Conservation (phyloP, 805 yeast genomes). For the Dipodascopsis uninucleata region DNA sequence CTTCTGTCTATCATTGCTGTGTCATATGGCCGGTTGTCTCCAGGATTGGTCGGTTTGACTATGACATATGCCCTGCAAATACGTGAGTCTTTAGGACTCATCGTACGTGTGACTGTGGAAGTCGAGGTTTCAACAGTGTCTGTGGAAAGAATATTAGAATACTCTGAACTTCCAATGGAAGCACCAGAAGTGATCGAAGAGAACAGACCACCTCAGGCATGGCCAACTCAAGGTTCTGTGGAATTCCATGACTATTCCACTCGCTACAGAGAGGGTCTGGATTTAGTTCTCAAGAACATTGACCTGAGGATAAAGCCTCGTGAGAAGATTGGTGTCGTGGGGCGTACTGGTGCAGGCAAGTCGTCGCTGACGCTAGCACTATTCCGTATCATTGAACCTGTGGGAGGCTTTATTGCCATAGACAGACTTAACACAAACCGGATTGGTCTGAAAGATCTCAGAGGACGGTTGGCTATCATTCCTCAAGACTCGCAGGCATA, state of each 20-base stretch:
- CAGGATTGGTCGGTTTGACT: slow-evolving; percentile 93
- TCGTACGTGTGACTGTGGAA: slow-evolving; percentile 97
- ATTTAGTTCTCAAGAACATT: slow-evolving; percentile 68
- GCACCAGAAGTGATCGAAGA: slow-evolving; percentile 68
- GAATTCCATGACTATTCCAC: slow-evolving; percentile 72
- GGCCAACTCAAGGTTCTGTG: slow-evolving; percentile 74
- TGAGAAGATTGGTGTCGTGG: slow-evolving; percentile 92
- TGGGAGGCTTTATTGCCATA: slow-evolving; percentile 61
- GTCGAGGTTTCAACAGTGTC: slow-evolving; percentile 96
- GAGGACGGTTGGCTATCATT: slow-evolving; percentile 74
- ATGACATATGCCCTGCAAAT: slow-evolving; percentile 89
- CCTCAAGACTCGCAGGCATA: slow-evolving; percentile 94
- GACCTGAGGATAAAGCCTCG: slow-evolving; percentile 57
- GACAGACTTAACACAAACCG: slow-evolving; percentile 63
- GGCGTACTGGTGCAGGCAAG: slow-evolving; percentile 96
- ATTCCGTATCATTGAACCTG: slow-evolving; percentile 78
- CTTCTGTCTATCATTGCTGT: slow-evolving; percentile 71
- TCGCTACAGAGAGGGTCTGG: slow-evolving; percentile 76
- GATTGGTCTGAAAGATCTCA: slow-evolving; percentile 72
- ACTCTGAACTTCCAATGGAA: slow-evolving; percentile 68
- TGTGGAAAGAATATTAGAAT: slow-evolving; percentile 90
- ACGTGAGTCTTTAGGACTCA: slow-evolving; percentile 91
- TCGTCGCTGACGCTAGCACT: slow-evolving; percentile 79
- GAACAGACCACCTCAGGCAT: slow-evolving; percentile 59
- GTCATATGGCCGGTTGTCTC: slow-evolving; percentile 62